A percentile compares a stretch with the other conserved stretches of the same genome.
These are phyloP conservation scores for Annulohypoxylon truncatum DNA, from an alignment of 2,329 filamentous ascomycete genomes.

Conservation along the genomic window DNA sequence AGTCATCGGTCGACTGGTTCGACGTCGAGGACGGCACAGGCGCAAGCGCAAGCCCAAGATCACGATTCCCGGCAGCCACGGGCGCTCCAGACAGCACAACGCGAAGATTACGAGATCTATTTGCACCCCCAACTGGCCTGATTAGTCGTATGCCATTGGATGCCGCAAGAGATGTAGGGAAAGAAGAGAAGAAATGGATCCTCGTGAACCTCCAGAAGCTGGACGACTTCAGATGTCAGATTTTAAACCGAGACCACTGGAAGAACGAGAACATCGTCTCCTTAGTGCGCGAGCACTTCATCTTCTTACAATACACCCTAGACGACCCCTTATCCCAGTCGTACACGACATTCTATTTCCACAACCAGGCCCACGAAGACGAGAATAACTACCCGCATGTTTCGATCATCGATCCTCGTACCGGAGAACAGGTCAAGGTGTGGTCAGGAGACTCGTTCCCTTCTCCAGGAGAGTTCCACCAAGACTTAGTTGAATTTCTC, in stretches of 20 bases:
- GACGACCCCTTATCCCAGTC: conserved; percentile 80
- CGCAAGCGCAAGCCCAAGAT: neutral
- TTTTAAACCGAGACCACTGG: conserved; percentile 95
- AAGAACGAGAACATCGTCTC: conserved; percentile 83
- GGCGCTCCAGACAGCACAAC: conserved; percentile 72
- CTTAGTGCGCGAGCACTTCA: conserved; percentile 90
- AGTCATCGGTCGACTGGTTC: conserved; percentile 49
- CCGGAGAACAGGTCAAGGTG: conserved; percentile 95
- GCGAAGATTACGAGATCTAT: conserved; percentile 87
- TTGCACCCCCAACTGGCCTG: conserved; percentile 90
- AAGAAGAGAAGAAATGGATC: conserved; percentile 92
- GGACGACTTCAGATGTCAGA: conserved; percentile 93
- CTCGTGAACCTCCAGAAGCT: conserved; percentile 95
- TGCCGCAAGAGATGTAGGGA: conserved; percentile 84
- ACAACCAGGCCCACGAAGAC: conserved; percentile 75
- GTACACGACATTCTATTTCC: conserved; percentile 92
- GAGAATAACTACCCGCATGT: conserved; percentile 96
- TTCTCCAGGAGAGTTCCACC: conserved; percentile 81
- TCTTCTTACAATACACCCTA: conserved; percentile 95
- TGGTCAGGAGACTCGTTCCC: conserved; percentile 90
- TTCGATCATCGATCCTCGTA: conserved; percentile 93
- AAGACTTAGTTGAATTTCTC: conserved; percentile 94
- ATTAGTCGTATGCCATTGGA: conserved; percentile 87
- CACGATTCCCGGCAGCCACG: conserved; percentile 48
- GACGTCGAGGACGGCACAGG: conserved; percentile 44